Base-by-base conservation (phyloP, 192 early-diverging fungal species). In the Coemansia sp. region DNA sequence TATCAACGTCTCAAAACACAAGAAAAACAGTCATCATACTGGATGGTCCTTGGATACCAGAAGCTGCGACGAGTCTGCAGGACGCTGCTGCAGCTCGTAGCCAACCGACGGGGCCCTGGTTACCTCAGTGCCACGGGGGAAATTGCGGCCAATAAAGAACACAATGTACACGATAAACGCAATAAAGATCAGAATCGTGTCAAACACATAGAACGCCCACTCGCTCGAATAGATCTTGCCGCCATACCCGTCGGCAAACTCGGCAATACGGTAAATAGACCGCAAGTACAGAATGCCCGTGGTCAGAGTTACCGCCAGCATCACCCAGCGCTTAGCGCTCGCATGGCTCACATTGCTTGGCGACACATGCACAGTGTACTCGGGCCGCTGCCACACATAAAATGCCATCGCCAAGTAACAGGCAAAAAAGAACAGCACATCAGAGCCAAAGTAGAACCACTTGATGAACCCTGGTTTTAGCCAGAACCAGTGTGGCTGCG, bases 191-290 rank as follows among this genome's bases (percentile, higher is more conserved):
- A 84, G 8, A 2, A 84, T 55, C 0, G 82, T 73, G 54, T 84
- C 82, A 67, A 84, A 84, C 10, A 71, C 75, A 25, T 76, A 76
- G 66, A 84, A 84, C 24, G 75, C 79, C 69, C 72, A 76, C 62
- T 84, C 79, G 6, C 72, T 48, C 27, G 61, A 71, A 11, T 82
- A 76, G 11, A 84, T 70, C 39, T 63, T 66, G 12, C 82, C 70
- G 10, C 56, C 62, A 38, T 73, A 81, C 8, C 66, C 70, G 23
- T 73, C 65, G 23, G 67, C 73, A 66, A 82, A 82, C 65, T 84
- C 82, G 9, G 70, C 72, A 55, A 84, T 68, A 2, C 82, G 67
- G 29, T 84, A 84, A 11, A 81, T 74, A 0, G 82, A 80, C 17
- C 82, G 64, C 29, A 84, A 38, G 15, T 72, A 76, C 15, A 84